Base-by-base conservation (phyloP, 225 moss, liverwort and hornwort species). In the Polytrichum commune region DNA sequence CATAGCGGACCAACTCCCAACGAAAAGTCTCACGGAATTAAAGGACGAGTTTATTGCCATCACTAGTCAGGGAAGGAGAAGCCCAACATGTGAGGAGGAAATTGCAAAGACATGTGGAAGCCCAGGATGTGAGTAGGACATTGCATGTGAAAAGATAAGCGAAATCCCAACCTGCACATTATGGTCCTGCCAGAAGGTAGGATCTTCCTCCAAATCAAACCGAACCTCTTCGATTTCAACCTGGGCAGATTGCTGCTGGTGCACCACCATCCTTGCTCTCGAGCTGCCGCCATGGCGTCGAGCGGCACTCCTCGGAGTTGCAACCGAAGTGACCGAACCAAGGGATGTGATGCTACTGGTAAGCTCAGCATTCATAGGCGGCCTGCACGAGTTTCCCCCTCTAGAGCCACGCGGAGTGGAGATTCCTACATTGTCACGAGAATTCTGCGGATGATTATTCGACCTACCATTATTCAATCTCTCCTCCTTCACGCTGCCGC, bases 131-230 rank as follows among this genome's bases (percentile, higher is more conserved):
- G 60, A 61, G 22, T 4, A 23, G 22, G 60, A 35, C n/a, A 16
- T 46, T 46, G 35, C 35, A 35, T 35, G 9, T 35, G 8, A 0
- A 35, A 9, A 35, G 35, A 35, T 35, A 9, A 9, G 35, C 2
- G 35, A 35, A 35, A 35, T 9, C 9, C 35, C 68, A 64, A 95
- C 95, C 89, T 95, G 93, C 57, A 95, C 91, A 62, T 82, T 92
- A 71, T 95, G 95, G 65, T 92, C 95, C 69, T 75, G 82, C 95
- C 95, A 95, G 79, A 95, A 95, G 27, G 80, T 90, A 29, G 89
- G 77, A 75, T 95, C 93, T 79, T 90, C 95, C 72, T 92, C 93
- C 75, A 95, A 77, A 67, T 84, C 76, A 62, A 93, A 93, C 29
- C 79, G 80, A 10, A 82, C 80, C 18, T 82, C 82, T 13, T 82